Evolutionary conservation across 441 rosid genomes (phyloP).

Genomic region (Pelargonium myrrhifolium): DNA sequence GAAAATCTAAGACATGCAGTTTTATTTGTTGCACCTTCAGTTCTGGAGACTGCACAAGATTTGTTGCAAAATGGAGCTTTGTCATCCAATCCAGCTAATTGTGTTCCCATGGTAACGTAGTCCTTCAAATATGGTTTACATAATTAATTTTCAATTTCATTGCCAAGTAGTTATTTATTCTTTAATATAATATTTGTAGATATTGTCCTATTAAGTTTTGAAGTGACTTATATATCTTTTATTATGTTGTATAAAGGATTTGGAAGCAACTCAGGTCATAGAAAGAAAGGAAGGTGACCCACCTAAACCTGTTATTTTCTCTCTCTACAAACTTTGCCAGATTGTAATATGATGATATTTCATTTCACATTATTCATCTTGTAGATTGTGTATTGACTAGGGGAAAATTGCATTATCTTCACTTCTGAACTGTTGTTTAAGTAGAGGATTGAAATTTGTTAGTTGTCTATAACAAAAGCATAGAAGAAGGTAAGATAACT

Average conservation of each 20-base stretch:
- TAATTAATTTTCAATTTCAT: neutral
- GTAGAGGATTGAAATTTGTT: too few relatives aligned
- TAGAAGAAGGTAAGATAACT: too few relatives aligned
- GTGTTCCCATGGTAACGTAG: constrained; percentile 15
- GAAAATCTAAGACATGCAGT: constrained; percentile 10
- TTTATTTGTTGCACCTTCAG: constrained; percentile 29
- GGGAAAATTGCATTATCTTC: neutral
- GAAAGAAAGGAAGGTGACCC: constrained; percentile 34
- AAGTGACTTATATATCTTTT: constrained; percentile 14
- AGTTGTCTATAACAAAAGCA: too few relatives aligned
- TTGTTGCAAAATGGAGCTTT: constrained; percentile 27
- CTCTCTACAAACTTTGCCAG: constrained; percentile 3
- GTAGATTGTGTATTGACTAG: neutral
- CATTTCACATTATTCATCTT: neutral
- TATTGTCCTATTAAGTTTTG: constrained; percentile 6
- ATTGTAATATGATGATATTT: constrained; percentile 1
- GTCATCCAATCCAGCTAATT: constrained; percentile 28
- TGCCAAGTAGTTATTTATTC: neutral
- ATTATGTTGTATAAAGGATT: constrained; percentile 34
- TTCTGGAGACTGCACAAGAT: constrained; percentile 28
- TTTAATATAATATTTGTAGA: constrained; percentile 9
- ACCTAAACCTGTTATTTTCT: constrained; percentile 21
- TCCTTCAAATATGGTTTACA: neutral
- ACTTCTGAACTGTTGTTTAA: neutral
- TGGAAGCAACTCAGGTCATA: constrained; percentile 23